These are phyloP conservation scores for Alliaria petiolata DNA, from an alignment of 345 rosid genomes.

Conservation along the genomic window DNA sequence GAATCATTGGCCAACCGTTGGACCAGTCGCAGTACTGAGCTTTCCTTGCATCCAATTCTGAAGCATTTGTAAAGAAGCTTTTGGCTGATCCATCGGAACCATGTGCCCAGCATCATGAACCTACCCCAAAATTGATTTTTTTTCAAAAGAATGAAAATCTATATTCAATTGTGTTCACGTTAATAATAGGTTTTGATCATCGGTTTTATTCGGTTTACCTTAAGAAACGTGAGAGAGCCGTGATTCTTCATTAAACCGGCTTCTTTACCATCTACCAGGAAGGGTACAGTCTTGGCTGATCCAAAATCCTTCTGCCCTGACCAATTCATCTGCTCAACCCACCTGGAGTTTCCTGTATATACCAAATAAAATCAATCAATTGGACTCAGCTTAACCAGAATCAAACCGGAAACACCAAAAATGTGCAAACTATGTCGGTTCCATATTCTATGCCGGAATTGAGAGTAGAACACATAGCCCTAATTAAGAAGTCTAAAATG, in stretches of 20 bases:
- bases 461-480: background rate
- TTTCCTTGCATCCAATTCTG: background rate
- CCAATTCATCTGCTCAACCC: slow-evolving; percentile 84
- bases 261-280: slow-evolving; percentile 49
- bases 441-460: background rate
- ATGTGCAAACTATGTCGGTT: background rate
- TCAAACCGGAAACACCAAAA: background rate
- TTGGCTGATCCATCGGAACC: background rate
- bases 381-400: background rate
- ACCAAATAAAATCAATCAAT: background rate
- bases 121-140: background rate
- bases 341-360: slow-evolving; percentile 63
- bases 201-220: slow-evolving; percentile 33
- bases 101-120: background rate
- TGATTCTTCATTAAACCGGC: slow-evolving; percentile 63
- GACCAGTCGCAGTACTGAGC: background rate
- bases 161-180: too few relatives aligned
- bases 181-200: too few relatives aligned
- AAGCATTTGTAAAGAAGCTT: background rate
- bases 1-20: too few relatives aligned
- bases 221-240: slow-evolving; percentile 69
- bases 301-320: slow-evolving; percentile 54
- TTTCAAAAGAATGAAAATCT: too few relatives aligned
- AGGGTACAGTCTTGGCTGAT: slow-evolving; percentile 47
- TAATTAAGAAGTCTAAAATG: background rate